Evolutionary conservation across 306 rosid species (phyloP).

Genomic region (Corylus avellana): DNA sequence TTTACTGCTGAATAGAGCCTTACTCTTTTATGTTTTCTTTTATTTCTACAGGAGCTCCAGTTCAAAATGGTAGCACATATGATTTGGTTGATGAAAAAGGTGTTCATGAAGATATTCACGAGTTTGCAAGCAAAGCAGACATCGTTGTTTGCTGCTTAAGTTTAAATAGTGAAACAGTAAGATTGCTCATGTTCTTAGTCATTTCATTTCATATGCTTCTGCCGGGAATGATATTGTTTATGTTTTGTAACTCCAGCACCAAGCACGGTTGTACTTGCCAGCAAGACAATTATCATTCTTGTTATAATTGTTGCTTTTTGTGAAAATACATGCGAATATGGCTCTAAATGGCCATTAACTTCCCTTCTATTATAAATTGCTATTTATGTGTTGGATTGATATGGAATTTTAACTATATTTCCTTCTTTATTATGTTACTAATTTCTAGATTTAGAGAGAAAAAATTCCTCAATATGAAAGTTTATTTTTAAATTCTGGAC

Average conservation of each 20-base stretch:
- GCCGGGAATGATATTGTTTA: slow-evolving; percentile 11
- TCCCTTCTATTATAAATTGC: neutral
- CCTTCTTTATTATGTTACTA: neutral
- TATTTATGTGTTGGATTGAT: neutral
- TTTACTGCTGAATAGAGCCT: slow-evolving; percentile 21
- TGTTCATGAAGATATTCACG: slow-evolving; percentile 60
- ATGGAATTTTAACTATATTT: neutral
- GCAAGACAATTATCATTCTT: neutral
- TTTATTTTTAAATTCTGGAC: neutral
- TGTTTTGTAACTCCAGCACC: neutral
- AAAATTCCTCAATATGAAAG: neutral
- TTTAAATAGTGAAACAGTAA: slow-evolving; percentile 73
- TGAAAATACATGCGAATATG: neutral
- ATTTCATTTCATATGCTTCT: neutral
- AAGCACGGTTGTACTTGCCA: neutral
- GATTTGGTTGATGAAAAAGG: slow-evolving; percentile 78
- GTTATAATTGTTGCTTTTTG: neutral
- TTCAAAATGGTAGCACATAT: slow-evolving; percentile 3
- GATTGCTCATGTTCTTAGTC: slow-evolving; percentile 18
- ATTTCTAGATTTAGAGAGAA: neutral
- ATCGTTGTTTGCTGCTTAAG: slow-evolving; percentile 79
- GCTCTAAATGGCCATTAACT: neutral
- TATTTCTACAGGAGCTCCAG: slow-evolving; percentile 24
- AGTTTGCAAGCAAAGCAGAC: slow-evolving; percentile 79
- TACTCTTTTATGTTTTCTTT: slow-evolving; percentile 20